Percentiles rank a stretch among this genome's conserved stretches.
These are phyloP conservation scores for Lunularia cruciata DNA, from an alignment of 225 moss, liverwort and hornwort genomes.

Conservation along the genomic window DNA sequence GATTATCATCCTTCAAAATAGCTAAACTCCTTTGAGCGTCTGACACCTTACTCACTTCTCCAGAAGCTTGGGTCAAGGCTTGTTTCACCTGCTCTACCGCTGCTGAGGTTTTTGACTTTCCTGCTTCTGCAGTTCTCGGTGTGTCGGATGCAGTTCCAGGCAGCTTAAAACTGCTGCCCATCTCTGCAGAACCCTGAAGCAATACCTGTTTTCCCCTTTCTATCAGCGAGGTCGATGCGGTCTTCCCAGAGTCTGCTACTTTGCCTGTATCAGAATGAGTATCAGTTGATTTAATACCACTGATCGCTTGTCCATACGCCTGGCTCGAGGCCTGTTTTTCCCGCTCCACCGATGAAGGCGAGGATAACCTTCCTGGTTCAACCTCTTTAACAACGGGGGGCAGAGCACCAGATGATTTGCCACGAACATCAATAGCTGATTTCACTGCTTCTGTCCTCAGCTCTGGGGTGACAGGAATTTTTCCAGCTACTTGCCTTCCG, in stretches of 20 bases:
- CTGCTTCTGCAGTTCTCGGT: neutral
- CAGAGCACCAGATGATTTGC: neutral
- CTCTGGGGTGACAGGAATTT: neutral
- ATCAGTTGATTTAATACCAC: neutral
- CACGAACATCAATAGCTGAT: neutral
- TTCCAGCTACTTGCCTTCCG: neutral
- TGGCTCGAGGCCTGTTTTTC: slow-evolving; percentile 7
- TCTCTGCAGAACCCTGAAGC: slow-evolving; percentile 11
- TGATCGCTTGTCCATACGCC: neutral
- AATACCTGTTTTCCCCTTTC: slow-evolving; percentile 21
- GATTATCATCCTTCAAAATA: neutral
- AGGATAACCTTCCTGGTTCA: neutral
- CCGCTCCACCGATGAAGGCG: slow-evolving; percentile 2
- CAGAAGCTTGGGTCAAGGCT: neutral
- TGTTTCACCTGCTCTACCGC: neutral
- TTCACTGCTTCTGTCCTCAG: slow-evolving; percentile 3
- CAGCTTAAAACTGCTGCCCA: neutral
- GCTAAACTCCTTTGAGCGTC: neutral
- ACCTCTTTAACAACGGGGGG: neutral
- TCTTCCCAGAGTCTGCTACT: slow-evolving; percentile 3
- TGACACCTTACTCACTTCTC: neutral
- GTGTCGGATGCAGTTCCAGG: neutral
- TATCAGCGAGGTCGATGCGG: neutral
- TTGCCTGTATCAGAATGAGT: neutral
- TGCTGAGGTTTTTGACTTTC: slow-evolving; percentile 3